A percentile compares a stretch with the other conserved stretches of the same genome.
phyloP scores from a whole-genome alignment of 495 filamentous ascomycete genomes.

The Talaromyces trachyspermus region DNA sequence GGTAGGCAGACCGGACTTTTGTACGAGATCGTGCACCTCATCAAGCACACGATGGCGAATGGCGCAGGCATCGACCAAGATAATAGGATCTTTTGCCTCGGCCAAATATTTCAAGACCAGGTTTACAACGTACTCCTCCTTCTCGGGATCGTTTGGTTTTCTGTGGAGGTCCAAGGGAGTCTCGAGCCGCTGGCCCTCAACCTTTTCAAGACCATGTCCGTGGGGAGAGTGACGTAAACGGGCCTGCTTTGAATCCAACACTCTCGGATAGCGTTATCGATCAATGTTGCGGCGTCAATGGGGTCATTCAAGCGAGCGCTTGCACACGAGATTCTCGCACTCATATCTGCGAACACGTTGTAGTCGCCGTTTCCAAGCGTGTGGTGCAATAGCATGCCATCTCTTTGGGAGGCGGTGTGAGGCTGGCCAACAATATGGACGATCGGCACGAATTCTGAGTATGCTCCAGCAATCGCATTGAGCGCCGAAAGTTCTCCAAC shows the following conservation, averaged over 20 bases:
- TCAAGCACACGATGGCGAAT: slow-evolving; percentile 69
- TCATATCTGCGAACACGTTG: slow-evolving; percentile 79
- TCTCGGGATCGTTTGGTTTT: slow-evolving; percentile 59
- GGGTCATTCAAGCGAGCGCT: slow-evolving; percentile 62
- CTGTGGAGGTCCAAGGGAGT: slow-evolving; percentile 60
- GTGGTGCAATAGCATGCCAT: slow-evolving; percentile 74
- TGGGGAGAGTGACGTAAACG: slow-evolving; percentile 81
- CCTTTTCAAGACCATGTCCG: slow-evolving; percentile 75
- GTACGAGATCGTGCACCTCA: slow-evolving; percentile 71
- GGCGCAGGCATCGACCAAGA: slow-evolving; percentile 88
- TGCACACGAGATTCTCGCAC: slow-evolving; percentile 59
- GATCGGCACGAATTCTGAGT: slow-evolving; percentile 54
- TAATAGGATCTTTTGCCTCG: slow-evolving; percentile 66
- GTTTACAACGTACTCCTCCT: slow-evolving; percentile 78
- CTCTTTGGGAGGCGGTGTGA: slow-evolving; percentile 38
- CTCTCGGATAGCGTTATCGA: slow-evolving; percentile 73
- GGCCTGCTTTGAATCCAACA: slow-evolving; percentile 69
- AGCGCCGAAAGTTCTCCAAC: slow-evolving; percentile 63
- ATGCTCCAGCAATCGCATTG: slow-evolving; percentile 61
- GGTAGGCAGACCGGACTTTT: slow-evolving; percentile 67
- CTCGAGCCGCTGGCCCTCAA: slow-evolving; percentile 64
- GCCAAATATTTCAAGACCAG: slow-evolving; percentile 71
- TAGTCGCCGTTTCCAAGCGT: slow-evolving; percentile 90
- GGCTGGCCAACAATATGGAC: slow-evolving; percentile 61
- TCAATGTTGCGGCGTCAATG: slow-evolving; percentile 59